Evolutionary conservation across 345 rosid species (phyloP).

Genomic region (Cardamine resedifolia): DNA sequence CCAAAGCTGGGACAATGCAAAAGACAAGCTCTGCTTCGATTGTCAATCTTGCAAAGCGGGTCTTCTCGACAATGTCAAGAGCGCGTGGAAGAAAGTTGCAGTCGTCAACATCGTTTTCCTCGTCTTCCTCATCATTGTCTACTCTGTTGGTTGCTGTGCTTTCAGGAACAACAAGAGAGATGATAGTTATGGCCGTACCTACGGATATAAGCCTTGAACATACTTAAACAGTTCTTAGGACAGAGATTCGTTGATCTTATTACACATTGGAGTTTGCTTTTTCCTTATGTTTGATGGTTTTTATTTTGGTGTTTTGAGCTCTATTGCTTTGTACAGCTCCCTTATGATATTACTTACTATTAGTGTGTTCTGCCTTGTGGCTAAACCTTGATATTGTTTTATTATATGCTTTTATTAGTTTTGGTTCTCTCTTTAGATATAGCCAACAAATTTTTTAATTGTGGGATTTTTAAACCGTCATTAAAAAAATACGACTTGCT

Average conservation of each 20-base stretch:
- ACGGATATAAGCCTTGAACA: conserved; percentile 43
- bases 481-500: neutral
- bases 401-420: conserved; percentile 9
- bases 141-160: conserved; percentile 94
- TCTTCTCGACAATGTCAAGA: conserved; percentile 71
- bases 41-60: conserved; percentile 97
- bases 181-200: conserved; percentile 24
- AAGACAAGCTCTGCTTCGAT: conserved; percentile 57
- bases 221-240: conserved; percentile 10
- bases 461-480: neutral
- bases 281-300: neutral
- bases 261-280: conserved; percentile 13
- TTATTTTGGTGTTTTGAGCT: conserved; percentile 24
- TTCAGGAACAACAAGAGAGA: conserved; percentile 86
- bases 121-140: conserved; percentile 74
- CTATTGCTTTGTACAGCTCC: conserved; percentile 33
- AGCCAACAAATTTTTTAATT: neutral
- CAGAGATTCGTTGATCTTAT: conserved; percentile 27
- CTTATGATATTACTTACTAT: conserved; percentile 4
- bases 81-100: conserved; percentile 95
- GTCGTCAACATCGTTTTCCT: conserved; percentile 75
- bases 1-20: conserved; percentile 50
- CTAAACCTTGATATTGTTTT: conserved; percentile 22
- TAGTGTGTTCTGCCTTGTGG: conserved; percentile 21
- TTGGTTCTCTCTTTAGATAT: neutral